Conservation (phyloP, 805 yeast genomes). For the Wickerhamiella domercqiae region DNA sequence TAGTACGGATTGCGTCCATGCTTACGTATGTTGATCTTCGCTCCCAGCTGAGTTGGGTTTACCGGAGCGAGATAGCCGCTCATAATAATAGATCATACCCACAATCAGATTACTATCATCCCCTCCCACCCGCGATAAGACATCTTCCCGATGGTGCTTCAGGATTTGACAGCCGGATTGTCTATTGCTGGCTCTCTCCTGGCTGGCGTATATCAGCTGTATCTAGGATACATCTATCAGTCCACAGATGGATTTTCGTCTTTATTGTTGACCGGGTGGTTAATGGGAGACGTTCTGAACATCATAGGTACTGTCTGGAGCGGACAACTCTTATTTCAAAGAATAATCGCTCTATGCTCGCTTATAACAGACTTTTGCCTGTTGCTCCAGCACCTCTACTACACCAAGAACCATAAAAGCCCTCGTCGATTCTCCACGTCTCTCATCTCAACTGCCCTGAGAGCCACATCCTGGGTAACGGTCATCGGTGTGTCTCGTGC, state of each 20-base stretch:
- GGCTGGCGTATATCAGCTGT: conserved; percentile 22
- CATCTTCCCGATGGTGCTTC: too few species aligned
- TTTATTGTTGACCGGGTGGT: conserved; percentile 19
- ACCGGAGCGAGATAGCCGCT: too few species aligned
- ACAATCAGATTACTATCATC: too few species aligned
- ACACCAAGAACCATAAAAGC: conserved; percentile 2
- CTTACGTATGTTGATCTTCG: too few species aligned
- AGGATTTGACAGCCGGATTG: too few species aligned
- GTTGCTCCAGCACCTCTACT: conserved; percentile 18
- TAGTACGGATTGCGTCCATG: too few species aligned
- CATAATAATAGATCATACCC: too few species aligned
- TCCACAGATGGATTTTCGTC: conserved; percentile 21
- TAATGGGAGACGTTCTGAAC: conserved; percentile 22
- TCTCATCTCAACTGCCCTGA: neutral
- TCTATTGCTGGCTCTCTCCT: conserved; percentile 20
- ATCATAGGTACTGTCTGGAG: conserved; percentile 22
- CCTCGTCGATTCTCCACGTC: neutral
- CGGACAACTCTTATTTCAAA: conserved; percentile 21
- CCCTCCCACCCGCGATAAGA: too few species aligned
- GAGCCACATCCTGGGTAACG: neutral
- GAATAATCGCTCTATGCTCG: conserved; percentile 17
- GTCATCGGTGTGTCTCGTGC: neutral
- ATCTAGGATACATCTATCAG: conserved; percentile 15
- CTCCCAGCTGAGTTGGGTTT: too few species aligned
- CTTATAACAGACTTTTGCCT: conserved; percentile 17